phyloP scores from a whole-genome alignment of 2,329 filamentous ascomycete species.

The Neofusicoccum kwambonambiense region DNA sequence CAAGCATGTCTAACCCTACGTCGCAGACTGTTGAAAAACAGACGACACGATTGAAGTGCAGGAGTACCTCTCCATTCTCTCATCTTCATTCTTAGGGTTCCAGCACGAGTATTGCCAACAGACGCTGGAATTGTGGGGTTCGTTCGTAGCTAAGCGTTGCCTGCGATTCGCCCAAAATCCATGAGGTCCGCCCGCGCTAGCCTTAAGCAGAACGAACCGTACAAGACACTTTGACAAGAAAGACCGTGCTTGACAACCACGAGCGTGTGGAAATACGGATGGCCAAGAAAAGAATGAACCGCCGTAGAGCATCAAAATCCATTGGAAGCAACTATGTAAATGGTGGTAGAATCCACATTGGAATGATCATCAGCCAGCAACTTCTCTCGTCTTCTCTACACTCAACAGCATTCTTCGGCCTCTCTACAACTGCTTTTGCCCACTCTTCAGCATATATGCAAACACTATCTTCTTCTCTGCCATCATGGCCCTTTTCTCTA shows the following conservation, averaged over 20 bases:
- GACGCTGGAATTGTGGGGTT: too few species aligned
- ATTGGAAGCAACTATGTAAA: background rate
- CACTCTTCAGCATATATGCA: background rate
- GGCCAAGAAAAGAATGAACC: background rate
- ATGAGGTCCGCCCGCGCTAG: background rate
- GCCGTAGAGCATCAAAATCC: background rate
- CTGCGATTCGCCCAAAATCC: too few species aligned
- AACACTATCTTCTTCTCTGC: background rate
- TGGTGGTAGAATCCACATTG: background rate
- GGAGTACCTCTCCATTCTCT: too few species aligned
- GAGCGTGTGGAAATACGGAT: background rate
- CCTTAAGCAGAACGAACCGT: background rate
- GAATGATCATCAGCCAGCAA: background rate
- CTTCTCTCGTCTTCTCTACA: background rate
- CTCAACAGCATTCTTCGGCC: background rate
- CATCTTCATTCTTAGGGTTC: too few species aligned
- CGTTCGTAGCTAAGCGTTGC: too few species aligned
- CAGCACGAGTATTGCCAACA: too few species aligned
- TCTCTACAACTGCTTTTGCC: background rate
- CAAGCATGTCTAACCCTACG: too few species aligned
- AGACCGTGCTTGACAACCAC: background rate
- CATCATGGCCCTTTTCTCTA: background rate
- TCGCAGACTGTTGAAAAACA: too few species aligned
- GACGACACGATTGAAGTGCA: too few species aligned
- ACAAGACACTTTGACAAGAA: background rate